These are phyloP conservation scores for Pezicula rhizophila DNA, from an alignment of 2,329 filamentous ascomycete species.

Conservation along the genomic window DNA sequence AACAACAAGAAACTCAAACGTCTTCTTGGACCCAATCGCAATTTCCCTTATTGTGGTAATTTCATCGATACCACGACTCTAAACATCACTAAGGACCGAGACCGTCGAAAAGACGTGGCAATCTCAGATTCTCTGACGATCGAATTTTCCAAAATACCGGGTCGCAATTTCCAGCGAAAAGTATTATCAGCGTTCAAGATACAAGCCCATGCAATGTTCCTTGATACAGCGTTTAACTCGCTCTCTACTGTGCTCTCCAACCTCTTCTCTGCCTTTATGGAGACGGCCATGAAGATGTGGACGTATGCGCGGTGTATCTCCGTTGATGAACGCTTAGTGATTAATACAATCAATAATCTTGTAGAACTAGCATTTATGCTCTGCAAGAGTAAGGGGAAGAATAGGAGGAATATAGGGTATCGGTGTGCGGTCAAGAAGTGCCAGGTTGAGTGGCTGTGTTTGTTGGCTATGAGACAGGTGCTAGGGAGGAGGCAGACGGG, in stretches of 20 bases:
- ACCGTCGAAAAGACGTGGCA: constrained; percentile 32
- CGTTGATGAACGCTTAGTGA: constrained; percentile 34
- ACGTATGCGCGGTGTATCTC: constrained; percentile 56
- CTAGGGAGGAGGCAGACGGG: constrained; percentile 66
- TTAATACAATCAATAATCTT: constrained; percentile 17
- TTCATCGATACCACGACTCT: constrained; percentile 70
- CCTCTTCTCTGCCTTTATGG: constrained; percentile 66
- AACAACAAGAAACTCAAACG: constrained; percentile 46
- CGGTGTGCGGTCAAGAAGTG: constrained; percentile 16
- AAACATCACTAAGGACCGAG: constrained; percentile 65
- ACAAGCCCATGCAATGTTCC: constrained; percentile 78
- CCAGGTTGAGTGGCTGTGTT: constrained; percentile 44
- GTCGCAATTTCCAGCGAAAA: constrained; percentile 75
- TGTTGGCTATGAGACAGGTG: constrained; percentile 63
- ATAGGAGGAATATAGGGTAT: constrained; percentile 14
- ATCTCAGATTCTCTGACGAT: constrained; percentile 72
- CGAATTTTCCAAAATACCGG: constrained; percentile 65
- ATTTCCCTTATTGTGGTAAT: constrained; percentile 88
- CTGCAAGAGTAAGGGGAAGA: constrained; percentile 20
- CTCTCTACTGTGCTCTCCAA: constrained; percentile 64
- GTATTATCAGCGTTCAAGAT: constrained; percentile 73
- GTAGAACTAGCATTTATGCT: constrained; percentile 20
- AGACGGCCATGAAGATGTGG: constrained; percentile 72
- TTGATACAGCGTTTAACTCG: constrained; percentile 74
- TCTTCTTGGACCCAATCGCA: constrained; percentile 29